Evolutionary conservation across 192 early-diverging fungal genomes (phyloP).

Genomic region (Pilobolus umbonatus): DNA sequence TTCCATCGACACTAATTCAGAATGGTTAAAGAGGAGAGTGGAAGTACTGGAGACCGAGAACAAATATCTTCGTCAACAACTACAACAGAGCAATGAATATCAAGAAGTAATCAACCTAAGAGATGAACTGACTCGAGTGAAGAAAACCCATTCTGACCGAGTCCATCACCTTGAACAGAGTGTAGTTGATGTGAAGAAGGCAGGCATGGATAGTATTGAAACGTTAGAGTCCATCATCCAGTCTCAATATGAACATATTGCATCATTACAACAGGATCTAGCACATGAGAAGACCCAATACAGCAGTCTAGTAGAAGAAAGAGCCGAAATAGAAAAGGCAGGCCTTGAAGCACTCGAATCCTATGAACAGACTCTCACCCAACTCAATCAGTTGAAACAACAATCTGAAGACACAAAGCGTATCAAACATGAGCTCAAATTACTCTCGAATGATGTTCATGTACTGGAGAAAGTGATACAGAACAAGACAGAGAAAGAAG

Average conservation of each 20-base stretch:
- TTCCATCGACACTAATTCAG: neutral
- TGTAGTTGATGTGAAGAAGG: conserved; percentile 21
- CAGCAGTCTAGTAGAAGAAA: conserved; percentile 15
- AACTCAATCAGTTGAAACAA: conserved; percentile 17
- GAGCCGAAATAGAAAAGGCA: conserved; percentile 28
- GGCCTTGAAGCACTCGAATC: conserved; percentile 36
- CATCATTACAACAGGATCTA: neutral
- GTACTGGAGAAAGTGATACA: conserved; percentile 13
- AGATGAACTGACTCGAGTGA: too few relatives aligned
- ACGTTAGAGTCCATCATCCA: conserved; percentile 23
- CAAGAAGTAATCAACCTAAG: neutral
- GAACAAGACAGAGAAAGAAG: conserved; percentile 10
- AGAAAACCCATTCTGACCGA: neutral
- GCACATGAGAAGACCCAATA: conserved; percentile 1
- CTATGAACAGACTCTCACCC: conserved; percentile 32
- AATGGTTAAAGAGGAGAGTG: neutral
- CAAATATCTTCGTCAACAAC: neutral
- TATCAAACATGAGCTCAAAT: neutral
- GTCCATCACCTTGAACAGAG: conserved; percentile 15
- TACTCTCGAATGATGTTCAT: conserved; percentile 1
- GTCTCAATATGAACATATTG: conserved; percentile 12
- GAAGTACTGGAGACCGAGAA: conserved; percentile 9
- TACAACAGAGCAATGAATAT: conserved; percentile 4
- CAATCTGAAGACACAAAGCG: conserved; percentile 21
- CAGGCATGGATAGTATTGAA: conserved; percentile 33